Conservation (phyloP, 2,329 filamentous ascomycete genomes). For the Fusarium anguioides region DNA sequence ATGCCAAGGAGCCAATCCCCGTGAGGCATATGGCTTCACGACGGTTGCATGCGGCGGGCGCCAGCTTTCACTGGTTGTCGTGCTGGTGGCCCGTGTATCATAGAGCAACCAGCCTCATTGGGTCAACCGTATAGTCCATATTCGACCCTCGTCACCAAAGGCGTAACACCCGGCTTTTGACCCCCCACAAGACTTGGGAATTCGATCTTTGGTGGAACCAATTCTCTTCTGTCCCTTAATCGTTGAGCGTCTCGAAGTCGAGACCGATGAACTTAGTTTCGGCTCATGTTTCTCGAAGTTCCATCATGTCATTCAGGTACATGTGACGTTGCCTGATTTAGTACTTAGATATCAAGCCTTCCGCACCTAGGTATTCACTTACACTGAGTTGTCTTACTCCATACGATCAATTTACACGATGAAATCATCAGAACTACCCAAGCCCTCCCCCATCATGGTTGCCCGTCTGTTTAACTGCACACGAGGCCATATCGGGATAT, state of each 20-base stretch:
- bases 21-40: neutral
- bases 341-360: conserved; percentile 25
- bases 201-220: neutral
- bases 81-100: neutral
- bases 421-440: conserved; percentile 18
- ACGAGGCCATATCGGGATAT: conserved; percentile 27
- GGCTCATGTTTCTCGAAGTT: neutral
- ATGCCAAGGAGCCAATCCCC: neutral
- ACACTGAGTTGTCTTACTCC: neutral
- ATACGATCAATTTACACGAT: conserved; percentile 1
- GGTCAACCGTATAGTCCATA: neutral
- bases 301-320: neutral
- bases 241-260: neutral
- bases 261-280: conserved; percentile 1
- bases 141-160: conserved; percentile 9
- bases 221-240: neutral
- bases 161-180: neutral
- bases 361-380: neutral
- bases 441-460: neutral
- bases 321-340: neutral
- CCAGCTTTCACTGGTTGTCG: neutral
- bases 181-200: neutral
- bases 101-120: neutral
- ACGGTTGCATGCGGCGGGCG: conserved; percentile 3
- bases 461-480: conserved; percentile 19